Base-by-base conservation (phyloP, 2,329 filamentous ascomycete species). In the Xylariaceae sp. region DNA sequence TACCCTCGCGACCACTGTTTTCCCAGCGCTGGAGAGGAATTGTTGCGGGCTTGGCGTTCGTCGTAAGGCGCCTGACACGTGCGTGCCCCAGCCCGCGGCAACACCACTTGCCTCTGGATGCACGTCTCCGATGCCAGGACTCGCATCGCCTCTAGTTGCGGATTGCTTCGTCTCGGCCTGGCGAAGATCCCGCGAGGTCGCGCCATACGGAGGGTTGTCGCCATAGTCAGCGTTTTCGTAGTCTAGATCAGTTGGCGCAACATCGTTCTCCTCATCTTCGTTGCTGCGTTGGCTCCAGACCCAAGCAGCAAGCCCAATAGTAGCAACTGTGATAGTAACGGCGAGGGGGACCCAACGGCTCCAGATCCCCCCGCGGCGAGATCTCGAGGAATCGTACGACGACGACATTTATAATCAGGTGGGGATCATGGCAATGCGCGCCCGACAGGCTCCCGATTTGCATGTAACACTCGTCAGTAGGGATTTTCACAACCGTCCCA, bases 331-430 rank as follows among this genome's bases (percentile, higher is more conserved):
- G 54, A 95, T 84, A 47, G 92, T 96, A 60, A 96, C 73, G 61
- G 85, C 86, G 53, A 97, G 80, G 58, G 92, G 92, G 56, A 96
- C 83, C 89, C 92, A 96, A 74, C 95, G 92, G 67, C 86, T 82
- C 74, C 89, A 82, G 62, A 83, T 80, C 68, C 80, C 76, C 71
- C 80, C 77, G 73, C 81, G 69, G 69, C 71, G 78, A 75, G 79
- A 79, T 70, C 80, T 76, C 64, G 82, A 82, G 65, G 79, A 75
- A 75, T 88, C 83, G 79, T 85, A 83, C 58, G 76, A 76, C 66
- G 78, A 76, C 67, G 81, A 81, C 81, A 84, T 85, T 73, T 73
- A 71, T 65, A n/a, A n/a, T 65, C 65, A 64, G 56, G 65, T 56
- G 59, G n/a, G 60, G 67, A 67, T 68, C 72, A 74, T 76, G 59